Percentiles rank a stretch among this genome's conserved stretches.
Evolutionary conservation across 139 green algal genomes (phyloP).

Genomic region (Picochlorum sp.): DNA sequence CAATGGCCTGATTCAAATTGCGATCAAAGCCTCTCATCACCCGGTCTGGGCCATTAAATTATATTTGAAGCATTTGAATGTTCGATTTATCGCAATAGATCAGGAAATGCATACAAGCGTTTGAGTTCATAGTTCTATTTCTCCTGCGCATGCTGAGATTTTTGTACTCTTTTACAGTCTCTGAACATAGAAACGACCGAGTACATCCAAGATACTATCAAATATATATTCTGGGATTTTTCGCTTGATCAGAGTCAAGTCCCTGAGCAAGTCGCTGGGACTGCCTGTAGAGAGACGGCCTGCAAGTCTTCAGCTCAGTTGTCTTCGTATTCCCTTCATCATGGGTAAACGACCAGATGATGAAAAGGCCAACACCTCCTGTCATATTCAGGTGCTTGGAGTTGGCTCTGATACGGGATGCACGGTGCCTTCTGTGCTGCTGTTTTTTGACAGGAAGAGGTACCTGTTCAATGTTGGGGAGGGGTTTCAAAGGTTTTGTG

Average conservation of each 20-base stretch:
- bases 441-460: slow-evolving; percentile 84
- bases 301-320: background rate
- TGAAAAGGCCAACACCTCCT: slow-evolving; percentile 28
- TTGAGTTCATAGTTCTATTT: too few relatives aligned
- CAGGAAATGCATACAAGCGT: too few relatives aligned
- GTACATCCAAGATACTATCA: too few relatives aligned
- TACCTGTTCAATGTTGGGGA: slow-evolving; percentile 95
- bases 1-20: too few relatives aligned
- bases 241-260: background rate
- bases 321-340: background rate
- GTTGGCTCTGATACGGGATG: slow-evolving; percentile 55
- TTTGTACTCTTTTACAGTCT: too few relatives aligned
- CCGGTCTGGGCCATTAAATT: too few relatives aligned
- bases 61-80: too few relatives aligned
- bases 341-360: slow-evolving; percentile 21
- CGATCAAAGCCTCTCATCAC: too few relatives aligned
- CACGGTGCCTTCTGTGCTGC: slow-evolving; percentile 66
- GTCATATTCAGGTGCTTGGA: slow-evolving; percentile 41
- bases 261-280: slow-evolving; percentile 7
- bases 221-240: background rate
- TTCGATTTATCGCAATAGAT: too few relatives aligned
- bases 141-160: too few relatives aligned
- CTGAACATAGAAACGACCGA: too few relatives aligned
- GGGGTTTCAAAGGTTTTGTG: slow-evolving; percentile 80
- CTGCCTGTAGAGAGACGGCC: background rate